phyloP scores from a whole-genome alignment of 306 rosid species.

The Prunus dulcis region DNA sequence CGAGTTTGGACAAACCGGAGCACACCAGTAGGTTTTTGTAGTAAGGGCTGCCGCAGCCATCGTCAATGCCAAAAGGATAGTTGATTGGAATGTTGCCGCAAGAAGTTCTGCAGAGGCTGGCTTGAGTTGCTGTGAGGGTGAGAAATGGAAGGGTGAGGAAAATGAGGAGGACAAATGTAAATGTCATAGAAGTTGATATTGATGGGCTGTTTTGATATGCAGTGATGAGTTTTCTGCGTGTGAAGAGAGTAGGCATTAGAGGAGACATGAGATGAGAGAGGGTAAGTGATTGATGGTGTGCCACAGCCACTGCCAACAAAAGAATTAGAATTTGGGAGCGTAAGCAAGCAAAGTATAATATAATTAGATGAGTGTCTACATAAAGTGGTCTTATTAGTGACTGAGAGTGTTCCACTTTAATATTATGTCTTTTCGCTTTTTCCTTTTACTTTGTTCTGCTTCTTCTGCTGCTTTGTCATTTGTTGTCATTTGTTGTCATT shows the following conservation, averaged over 20 bases:
- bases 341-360: background rate
- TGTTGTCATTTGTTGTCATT: constrained; percentile 5
- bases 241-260: constrained; percentile 18
- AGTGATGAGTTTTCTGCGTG: too few species aligned
- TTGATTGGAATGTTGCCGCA: constrained; percentile 72
- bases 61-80: constrained; percentile 87
- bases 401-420: background rate
- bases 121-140: constrained; percentile 34
- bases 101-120: constrained; percentile 65
- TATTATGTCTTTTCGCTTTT: constrained; percentile 28
- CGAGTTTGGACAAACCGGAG: constrained; percentile 48
- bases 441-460: constrained; percentile 25
- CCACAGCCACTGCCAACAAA: background rate
- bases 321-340: background rate
- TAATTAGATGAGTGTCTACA: too few species aligned
- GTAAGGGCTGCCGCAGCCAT: constrained; percentile 92
- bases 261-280: constrained; percentile 11
- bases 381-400: too few species aligned
- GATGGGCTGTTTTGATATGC: too few species aligned
- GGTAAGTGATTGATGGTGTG: constrained; percentile 9
- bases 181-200: background rate
- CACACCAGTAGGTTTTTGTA: constrained; percentile 68
- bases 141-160: constrained; percentile 24
- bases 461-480: background rate
- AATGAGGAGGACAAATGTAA: background rate